These are phyloP conservation scores for Phialocephala subalpina DNA, from an alignment of 2,329 filamentous ascomycete species.

Conservation along the genomic window DNA sequence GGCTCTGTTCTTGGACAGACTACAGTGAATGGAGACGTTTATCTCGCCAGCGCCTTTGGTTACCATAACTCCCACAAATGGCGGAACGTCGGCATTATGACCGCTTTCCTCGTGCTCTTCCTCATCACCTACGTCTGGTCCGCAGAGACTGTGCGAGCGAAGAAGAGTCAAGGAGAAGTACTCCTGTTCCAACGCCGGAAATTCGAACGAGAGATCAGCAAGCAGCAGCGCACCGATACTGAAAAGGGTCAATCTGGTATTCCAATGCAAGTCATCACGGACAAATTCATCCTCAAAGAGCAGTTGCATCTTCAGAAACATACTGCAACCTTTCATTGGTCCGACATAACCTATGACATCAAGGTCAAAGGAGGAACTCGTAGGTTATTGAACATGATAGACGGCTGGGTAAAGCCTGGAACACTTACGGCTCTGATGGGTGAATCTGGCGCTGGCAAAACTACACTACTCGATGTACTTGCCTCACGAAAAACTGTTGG, in stretches of 20 bases:
- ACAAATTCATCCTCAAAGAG: too few relatives aligned
- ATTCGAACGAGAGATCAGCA: conserved; percentile 29
- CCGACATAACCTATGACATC: conserved; percentile 73
- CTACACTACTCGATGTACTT: conserved; percentile 82
- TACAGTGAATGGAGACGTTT: conserved; percentile 64
- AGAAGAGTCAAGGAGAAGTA: conserved; percentile 80
- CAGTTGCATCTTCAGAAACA: conserved; percentile 34
- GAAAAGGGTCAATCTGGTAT: too few relatives aligned
- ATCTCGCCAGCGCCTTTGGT: conserved; percentile 60
- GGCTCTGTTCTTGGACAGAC: conserved; percentile 62
- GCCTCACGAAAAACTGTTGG: conserved; percentile 85
- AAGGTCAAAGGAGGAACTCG: conserved; percentile 70
- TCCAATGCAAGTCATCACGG: too few relatives aligned
- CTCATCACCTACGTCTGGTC: conserved; percentile 67
- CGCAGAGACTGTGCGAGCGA: conserved; percentile 67
- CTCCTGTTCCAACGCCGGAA: conserved; percentile 70
- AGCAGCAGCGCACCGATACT: conserved; percentile 9
- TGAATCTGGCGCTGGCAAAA: conserved; percentile 76
- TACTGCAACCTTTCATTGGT: conserved; percentile 41
- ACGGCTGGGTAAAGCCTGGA: conserved; percentile 76
- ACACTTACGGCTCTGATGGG: conserved; percentile 71
- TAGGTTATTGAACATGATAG: conserved; percentile 72
- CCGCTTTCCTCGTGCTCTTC: conserved; percentile 71
- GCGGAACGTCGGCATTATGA: conserved; percentile 75
- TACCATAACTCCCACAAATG: conserved; percentile 69